Evolutionary conservation across 306 rosid species (phyloP).

Genomic region (Acacia acuminata): DNA sequence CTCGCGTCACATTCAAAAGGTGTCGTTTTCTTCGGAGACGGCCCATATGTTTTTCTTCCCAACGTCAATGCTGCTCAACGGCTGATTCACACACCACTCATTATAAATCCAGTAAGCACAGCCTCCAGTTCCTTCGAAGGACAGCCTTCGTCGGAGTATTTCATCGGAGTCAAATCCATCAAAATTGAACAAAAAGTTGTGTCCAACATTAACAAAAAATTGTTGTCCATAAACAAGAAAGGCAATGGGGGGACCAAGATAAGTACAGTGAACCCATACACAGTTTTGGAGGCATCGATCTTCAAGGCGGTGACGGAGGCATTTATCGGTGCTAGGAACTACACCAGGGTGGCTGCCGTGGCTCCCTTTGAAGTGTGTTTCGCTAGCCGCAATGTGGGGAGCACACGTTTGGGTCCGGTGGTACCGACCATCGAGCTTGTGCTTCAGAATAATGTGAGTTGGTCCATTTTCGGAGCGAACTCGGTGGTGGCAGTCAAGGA

Average conservation of each 20-base stretch:
- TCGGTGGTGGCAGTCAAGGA: conserved; percentile 37
- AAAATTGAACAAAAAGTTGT: too few species aligned
- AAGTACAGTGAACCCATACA: too few species aligned
- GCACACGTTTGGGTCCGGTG: conserved; percentile 37
- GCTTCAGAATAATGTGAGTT: conserved; percentile 28
- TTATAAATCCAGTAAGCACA: conserved; percentile 57
- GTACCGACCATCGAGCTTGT: conserved; percentile 43
- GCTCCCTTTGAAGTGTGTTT: conserved; percentile 56
- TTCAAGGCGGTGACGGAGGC: too few species aligned
- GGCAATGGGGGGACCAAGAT: too few species aligned
- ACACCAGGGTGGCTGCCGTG: conserved; percentile 29
- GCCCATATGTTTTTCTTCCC: conserved; percentile 50
- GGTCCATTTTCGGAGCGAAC: conserved; percentile 42
- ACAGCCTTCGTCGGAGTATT: conserved; percentile 51
- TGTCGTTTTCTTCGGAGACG: conserved; percentile 52
- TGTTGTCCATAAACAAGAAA: too few species aligned
- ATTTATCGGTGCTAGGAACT: conserved; percentile 44
- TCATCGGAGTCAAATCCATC: conserved; percentile 34
- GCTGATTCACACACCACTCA: conserved; percentile 44
- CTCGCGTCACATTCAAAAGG: conserved; percentile 12
- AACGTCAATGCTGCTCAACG: conserved; percentile 31
- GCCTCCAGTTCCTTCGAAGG: conserved; percentile 47
- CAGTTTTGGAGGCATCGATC: too few species aligned
- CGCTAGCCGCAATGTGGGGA: conserved; percentile 12
- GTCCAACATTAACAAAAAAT: too few species aligned